phyloP scores from a whole-genome alignment of 371 early-diverging fungal genomes.

The Phascolomyces articulosus region DNA sequence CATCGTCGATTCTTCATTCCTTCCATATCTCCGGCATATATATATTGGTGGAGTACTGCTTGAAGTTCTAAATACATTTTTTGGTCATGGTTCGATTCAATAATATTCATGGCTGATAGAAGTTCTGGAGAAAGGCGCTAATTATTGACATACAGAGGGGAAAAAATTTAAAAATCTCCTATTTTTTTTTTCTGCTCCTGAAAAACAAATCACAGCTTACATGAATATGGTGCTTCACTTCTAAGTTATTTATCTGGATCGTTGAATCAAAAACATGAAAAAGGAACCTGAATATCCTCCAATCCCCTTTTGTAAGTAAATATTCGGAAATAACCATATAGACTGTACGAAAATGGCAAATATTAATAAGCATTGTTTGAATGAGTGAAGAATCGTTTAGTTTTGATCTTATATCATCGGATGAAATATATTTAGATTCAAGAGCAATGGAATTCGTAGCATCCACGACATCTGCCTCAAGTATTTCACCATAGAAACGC shows the following conservation, averaged over 20 bases:
- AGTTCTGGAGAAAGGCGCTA: neutral
- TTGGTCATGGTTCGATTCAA: neutral
- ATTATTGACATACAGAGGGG: neutral
- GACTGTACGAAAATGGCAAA: neutral
- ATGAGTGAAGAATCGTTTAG: neutral
- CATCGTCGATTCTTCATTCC: neutral
- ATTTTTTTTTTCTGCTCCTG: too few species aligned
- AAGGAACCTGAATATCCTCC: neutral
- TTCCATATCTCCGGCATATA: neutral
- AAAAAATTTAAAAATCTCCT: too few species aligned
- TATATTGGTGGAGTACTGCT: neutral
- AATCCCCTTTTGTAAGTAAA: neutral
- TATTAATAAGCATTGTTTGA: neutral
- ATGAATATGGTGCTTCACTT: neutral
- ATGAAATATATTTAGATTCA: neutral
- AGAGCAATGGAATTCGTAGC: neutral
- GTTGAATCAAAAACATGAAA: neutral
- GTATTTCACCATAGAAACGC: neutral
- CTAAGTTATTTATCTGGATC: neutral
- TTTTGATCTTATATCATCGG: neutral
- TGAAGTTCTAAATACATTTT: neutral
- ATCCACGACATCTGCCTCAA: neutral
- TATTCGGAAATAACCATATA: neutral
- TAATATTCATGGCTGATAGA: neutral
- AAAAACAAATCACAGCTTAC: neutral